phyloP scores from a whole-genome alignment of 768 basidiomycete genomes.

The Lyophyllum atratum region DNA sequence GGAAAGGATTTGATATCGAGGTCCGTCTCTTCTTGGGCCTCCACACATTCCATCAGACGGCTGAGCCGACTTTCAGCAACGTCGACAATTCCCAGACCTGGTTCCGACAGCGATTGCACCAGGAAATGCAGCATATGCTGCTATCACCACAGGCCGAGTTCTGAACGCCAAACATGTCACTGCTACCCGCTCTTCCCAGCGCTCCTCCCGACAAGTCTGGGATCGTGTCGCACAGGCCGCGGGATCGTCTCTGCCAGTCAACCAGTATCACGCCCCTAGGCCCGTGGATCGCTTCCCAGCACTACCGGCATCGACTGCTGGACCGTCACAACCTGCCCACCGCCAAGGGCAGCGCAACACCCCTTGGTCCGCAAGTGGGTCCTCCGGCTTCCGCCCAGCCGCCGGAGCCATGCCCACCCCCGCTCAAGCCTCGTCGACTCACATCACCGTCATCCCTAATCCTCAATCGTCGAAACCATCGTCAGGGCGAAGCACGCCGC shows the following conservation, averaged over 20 bases:
- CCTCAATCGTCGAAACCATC: conserved; percentile 15
- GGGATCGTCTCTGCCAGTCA: conserved; percentile 39
- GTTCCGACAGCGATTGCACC: conserved; percentile 48
- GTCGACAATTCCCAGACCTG: conserved; percentile 82
- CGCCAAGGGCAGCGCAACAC: conserved; percentile 55
- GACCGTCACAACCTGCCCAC: conserved; percentile 30
- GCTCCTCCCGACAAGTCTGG: conserved; percentile 71
- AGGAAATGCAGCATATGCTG: conserved; percentile 64
- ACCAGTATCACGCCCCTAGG: conserved; percentile 18
- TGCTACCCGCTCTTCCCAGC: conserved; percentile 53
- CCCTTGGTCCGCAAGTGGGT: conserved; percentile 56
- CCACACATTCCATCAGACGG: neutral
- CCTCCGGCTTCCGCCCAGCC: conserved; percentile 22
- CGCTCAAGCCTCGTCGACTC: conserved; percentile 23
- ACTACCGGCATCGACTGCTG: conserved; percentile 21
- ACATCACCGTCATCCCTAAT: conserved; percentile 21
- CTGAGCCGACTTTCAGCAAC: conserved; percentile 55
- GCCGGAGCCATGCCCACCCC: conserved; percentile 26
- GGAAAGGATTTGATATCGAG: conserved; percentile 86
- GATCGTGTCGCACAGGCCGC: conserved; percentile 89
- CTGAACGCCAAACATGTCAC: conserved; percentile 83
- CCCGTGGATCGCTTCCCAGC: conserved; percentile 38
- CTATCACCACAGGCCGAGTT: conserved; percentile 79
- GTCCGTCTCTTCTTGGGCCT: conserved; percentile 35
- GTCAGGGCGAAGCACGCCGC: conserved; percentile 16